phyloP scores from a whole-genome alignment of 345 rosid genomes.

The Eucalyptus camaldulensis region DNA sequence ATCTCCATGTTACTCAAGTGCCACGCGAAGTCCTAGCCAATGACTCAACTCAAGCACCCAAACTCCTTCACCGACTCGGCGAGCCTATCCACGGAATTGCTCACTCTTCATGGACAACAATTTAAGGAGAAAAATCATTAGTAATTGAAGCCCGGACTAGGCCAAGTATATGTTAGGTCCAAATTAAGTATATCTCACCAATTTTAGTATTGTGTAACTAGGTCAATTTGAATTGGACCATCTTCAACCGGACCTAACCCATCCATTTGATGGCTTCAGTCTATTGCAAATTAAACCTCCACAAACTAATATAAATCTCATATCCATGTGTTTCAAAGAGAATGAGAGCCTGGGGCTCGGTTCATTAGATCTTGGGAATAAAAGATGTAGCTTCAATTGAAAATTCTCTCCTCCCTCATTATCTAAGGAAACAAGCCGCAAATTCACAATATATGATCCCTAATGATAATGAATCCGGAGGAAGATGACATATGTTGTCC shows the following conservation, averaged over 20 bases:
- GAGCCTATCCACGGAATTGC: neutral
- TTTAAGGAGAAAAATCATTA: neutral
- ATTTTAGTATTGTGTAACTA: too few relatives aligned
- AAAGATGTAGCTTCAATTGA: neutral
- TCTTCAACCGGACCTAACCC: accelerated
- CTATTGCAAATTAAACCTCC: neutral
- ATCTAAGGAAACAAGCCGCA: neutral
- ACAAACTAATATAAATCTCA: too few relatives aligned
- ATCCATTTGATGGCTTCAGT: too few relatives aligned
- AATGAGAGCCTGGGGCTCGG: neutral
- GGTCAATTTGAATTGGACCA: neutral
- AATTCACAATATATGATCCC: neutral
- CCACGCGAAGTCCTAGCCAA: too few relatives aligned
- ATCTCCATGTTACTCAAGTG: too few relatives aligned
- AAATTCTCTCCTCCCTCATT: neutral
- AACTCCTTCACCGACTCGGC: too few relatives aligned
- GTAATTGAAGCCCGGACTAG: neutral
- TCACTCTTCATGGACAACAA: neutral
- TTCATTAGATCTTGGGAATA: neutral
- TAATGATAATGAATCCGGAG: too few relatives aligned
- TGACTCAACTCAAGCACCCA: too few relatives aligned
- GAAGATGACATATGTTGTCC: too few relatives aligned
- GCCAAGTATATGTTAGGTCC: neutral
- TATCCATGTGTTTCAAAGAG: accelerated
- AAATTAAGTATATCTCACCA: too few relatives aligned